These are phyloP conservation scores for Pestalotiopsis fici DNA, from an alignment of 2,329 filamentous ascomycete genomes.

Conservation along the genomic window DNA sequence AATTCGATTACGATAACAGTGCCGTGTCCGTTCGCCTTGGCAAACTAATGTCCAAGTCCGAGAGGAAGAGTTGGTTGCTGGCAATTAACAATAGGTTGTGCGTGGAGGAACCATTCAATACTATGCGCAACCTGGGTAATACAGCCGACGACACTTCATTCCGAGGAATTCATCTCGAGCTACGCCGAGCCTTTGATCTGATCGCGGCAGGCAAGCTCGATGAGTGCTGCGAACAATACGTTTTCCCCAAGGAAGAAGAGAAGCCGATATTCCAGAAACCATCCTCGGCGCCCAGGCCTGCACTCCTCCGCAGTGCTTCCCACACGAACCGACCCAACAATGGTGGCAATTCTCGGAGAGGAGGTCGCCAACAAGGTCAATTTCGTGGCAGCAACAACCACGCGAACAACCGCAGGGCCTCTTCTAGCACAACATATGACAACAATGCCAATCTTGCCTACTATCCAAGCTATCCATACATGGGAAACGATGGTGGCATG, in stretches of 20 bases:
- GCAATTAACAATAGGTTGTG: conserved; percentile 81
- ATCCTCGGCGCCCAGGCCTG: conserved; percentile 53
- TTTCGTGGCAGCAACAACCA: conserved; percentile 44
- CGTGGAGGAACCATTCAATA: conserved; percentile 97
- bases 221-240: conserved; percentile 84
- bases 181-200: conserved; percentile 84
- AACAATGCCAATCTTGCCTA: conserved; percentile 39
- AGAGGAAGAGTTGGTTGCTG: conserved; percentile 81
- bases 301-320: conserved; percentile 62
- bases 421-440: conserved; percentile 55
- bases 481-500: conserved; percentile 49
- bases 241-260: conserved; percentile 83
- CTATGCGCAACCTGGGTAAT: conserved; percentile 85
- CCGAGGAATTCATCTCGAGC: conserved; percentile 84
- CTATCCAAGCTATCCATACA: conserved; percentile 38
- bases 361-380: conserved; percentile 41
- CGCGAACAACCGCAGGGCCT: conserved; percentile 48
- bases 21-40: conserved; percentile 86
- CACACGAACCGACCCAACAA: conserved; percentile 55
- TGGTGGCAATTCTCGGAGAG: conserved; percentile 47
- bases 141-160: conserved; percentile 96
- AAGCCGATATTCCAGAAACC: conserved; percentile 56
- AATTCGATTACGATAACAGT: conserved; percentile 84
- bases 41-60: conserved; percentile 74
- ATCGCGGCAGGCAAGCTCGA: conserved; percentile 77